Evolutionary conservation across 2,329 filamentous ascomycete genomes (phyloP), one percentile per base, ranked within the genome.

Genomic region (Venturia carpophila): DNA sequence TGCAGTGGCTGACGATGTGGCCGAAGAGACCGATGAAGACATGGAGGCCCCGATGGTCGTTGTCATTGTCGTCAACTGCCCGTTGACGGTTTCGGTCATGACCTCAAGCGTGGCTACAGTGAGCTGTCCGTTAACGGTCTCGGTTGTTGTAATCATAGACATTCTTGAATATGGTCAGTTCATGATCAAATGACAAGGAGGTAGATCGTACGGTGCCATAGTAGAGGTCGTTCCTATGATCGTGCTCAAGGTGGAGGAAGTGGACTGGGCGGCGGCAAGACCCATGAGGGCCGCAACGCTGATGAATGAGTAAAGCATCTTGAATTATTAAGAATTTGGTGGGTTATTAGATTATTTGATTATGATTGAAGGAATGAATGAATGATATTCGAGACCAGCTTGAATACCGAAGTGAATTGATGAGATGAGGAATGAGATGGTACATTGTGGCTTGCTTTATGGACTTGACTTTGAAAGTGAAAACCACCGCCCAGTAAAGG

Each of bases 371-470:
- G 17, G 27, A 52, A 34, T 9, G 52, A 58, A 9, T 34, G 52
- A 56, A 34, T n/a, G 27, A 58, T 58, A 37, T 58, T 58, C 52
- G 30, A 58, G 52, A 58, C 52, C 52, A 37, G 52, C 52, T 58
- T 58, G 52, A 58, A 58, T 58, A 34, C 1, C 10, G 17, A 58
- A n/a, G 6, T 37, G 30, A 47, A 58, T 19, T 58, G 15, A 37
- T 37, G 30, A 13, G 30, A 37, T 34, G 19, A 34, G 30, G 52
- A 58, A 34, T 21, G 30, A 34, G 37, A 34, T 58, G 5, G 19
- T 27, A 37, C 17, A 19, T 15, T 19, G 52, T 37, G 30, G 52
- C 52, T 37, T 37, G 27, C 52, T 58, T 58, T 58, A 58, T 58
- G 52, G 30, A 37, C 30, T 37, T 37, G 24, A 55, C 24, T 37